Percentiles rank a stretch among this genome's conserved stretches.
phyloP scores from a whole-genome alignment of 2,329 filamentous ascomycete species.

The Podosphaera aphanis region DNA sequence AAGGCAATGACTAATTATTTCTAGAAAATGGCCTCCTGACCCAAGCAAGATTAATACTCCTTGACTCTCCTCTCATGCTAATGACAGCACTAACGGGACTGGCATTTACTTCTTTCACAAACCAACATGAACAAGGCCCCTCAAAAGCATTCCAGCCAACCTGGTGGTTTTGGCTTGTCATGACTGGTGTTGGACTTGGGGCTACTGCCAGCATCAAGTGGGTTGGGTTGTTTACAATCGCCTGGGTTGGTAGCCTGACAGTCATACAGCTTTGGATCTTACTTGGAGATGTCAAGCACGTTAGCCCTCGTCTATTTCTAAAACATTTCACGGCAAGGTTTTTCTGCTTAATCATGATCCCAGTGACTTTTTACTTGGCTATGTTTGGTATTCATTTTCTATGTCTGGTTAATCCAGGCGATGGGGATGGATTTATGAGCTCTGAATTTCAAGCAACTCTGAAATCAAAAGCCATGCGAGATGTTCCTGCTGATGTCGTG shows the following conservation, averaged over 20 bases:
- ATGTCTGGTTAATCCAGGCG: conserved; percentile 79
- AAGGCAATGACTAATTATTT: conserved; percentile 7
- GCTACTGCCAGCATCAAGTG: conserved; percentile 92
- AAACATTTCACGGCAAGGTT: conserved; percentile 84
- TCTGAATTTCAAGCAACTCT: conserved; percentile 95
- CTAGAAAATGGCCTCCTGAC: conserved; percentile 85
- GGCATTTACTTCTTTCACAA: conserved; percentile 78
- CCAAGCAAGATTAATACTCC: conserved; percentile 81
- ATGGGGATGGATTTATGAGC: conserved; percentile 98
- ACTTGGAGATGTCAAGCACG: conserved; percentile 67
- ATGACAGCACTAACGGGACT: conserved; percentile 83
- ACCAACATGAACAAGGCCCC: conserved; percentile 87
- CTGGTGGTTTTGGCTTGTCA: conserved; percentile 96
- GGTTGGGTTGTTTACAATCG: conserved; percentile 96
- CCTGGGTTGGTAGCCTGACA: conserved; percentile 86
- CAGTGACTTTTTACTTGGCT: conserved; percentile 71
- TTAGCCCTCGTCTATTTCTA: conserved; percentile 64
- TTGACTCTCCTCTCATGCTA: conserved; percentile 83
- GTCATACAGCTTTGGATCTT: conserved; percentile 85
- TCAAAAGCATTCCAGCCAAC: conserved; percentile 63
- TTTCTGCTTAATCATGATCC: conserved; percentile 82
- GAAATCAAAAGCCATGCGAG: conserved; percentile 90
- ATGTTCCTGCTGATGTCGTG: conserved; percentile 76
- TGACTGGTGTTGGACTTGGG: conserved; percentile 69
- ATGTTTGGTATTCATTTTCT: conserved; percentile 97